Percentiles rank a stretch among this genome's conserved stretches.
These are phyloP conservation scores for Calvatia gigantea DNA, from an alignment of 768 basidiomycete species.

Conservation along the genomic window DNA sequence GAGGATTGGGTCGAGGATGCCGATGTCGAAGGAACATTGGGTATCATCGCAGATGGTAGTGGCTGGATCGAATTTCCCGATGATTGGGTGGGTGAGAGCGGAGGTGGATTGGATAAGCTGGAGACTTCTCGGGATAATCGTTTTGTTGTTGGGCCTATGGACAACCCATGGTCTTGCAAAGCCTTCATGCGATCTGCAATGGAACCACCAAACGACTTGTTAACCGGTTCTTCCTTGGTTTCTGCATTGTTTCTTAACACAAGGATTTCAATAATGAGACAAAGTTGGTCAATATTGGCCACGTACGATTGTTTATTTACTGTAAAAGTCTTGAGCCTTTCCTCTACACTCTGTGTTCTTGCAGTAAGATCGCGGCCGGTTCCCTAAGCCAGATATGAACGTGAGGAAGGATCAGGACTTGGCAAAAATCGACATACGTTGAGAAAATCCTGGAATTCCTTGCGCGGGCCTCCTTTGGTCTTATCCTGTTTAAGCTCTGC, in stretches of 20 bases:
- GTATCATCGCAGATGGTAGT: slow-evolving; percentile 24
- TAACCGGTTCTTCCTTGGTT: slow-evolving; percentile 33
- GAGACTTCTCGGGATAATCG: slow-evolving; percentile 53
- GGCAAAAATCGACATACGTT: slow-evolving; percentile 41
- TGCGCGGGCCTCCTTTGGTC: slow-evolving; percentile 46
- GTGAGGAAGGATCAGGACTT: slow-evolving; percentile 6
- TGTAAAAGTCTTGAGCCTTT: slow-evolving; percentile 44
- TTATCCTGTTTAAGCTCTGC: slow-evolving; percentile 52
- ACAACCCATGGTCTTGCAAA: slow-evolving; percentile 69
- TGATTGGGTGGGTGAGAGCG: slow-evolving; percentile 37
- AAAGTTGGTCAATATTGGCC: neutral
- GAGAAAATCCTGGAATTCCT: slow-evolving; percentile 63
- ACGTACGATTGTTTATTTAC: slow-evolving; percentile 30
- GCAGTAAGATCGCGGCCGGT: slow-evolving; percentile 36
- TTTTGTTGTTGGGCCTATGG: slow-evolving; percentile 55
- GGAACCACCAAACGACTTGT: slow-evolving; percentile 48
- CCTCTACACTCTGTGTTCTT: slow-evolving; percentile 38
- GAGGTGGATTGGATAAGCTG: slow-evolving; percentile 35
- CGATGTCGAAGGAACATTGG: slow-evolving; percentile 28
- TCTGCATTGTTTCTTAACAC: slow-evolving; percentile 15
- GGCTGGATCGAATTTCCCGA: slow-evolving; percentile 20
- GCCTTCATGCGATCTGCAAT: slow-evolving; percentile 82
- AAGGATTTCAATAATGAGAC: slow-evolving; percentile 7
- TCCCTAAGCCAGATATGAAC: slow-evolving; percentile 19
- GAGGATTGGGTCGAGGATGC: slow-evolving; percentile 39